Conservation (phyloP, 768 basidiomycete genomes). For the Mycena pura region DNA sequence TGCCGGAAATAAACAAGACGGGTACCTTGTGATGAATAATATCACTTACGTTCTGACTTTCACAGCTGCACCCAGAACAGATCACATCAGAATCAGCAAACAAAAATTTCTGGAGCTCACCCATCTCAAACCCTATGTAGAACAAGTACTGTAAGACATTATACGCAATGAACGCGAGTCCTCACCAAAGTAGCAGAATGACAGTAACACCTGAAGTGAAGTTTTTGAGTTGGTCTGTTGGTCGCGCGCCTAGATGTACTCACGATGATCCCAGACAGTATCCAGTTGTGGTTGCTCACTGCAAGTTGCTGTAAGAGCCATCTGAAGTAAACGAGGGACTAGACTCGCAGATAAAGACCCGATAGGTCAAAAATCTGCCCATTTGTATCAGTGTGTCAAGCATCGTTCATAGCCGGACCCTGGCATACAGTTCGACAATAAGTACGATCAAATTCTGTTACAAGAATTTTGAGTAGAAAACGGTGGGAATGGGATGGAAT, state of each 20-base stretch:
- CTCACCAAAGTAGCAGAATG: not conserved
- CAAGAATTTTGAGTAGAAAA: not conserved
- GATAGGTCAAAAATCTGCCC: not conserved
- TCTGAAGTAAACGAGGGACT: not conserved
- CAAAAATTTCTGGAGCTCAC: not conserved
- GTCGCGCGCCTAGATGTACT: not conserved
- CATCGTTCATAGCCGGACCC: too few species aligned
- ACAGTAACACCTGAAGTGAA: constrained; percentile 6
- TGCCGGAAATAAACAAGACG: not conserved
- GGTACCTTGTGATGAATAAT: not conserved
- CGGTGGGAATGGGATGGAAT: not conserved
- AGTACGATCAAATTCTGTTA: constrained; percentile 1
- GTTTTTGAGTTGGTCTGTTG: too few species aligned
- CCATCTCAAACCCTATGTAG: constrained; percentile 1
- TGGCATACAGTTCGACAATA: constrained; percentile 9
- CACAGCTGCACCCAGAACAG: not conserved
- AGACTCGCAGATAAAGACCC: constrained; percentile 2
- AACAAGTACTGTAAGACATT: not conserved
- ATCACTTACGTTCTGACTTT: not conserved
- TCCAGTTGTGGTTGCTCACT: constrained; percentile 4
- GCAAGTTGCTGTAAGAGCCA: too few species aligned
- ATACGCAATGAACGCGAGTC: not conserved
- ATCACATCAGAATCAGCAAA: not conserved
- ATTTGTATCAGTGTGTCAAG: not conserved
- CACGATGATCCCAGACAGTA: constrained; percentile 2